A percentile compares a stretch with the other conserved stretches of the same genome.
phyloP scores from a whole-genome alignment of 140 eudicot species.

The Oenanthe javanica region DNA sequence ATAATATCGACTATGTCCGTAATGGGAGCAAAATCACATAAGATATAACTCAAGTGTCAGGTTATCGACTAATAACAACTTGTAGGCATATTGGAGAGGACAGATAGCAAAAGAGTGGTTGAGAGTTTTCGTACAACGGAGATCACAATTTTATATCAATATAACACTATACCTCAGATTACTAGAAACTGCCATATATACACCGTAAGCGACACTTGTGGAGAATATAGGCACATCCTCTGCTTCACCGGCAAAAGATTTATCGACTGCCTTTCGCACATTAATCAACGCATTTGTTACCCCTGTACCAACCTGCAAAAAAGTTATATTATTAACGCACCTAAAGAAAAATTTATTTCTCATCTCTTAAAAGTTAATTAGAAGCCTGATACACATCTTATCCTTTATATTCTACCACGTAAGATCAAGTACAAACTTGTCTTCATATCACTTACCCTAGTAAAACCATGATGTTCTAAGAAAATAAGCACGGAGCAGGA shows the following conservation, averaged over 20 bases:
- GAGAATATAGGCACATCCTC: slow-evolving; percentile 72
- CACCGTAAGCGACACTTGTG: slow-evolving; percentile 89
- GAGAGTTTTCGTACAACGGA: neutral
- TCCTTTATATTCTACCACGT: neutral
- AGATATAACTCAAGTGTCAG: neutral
- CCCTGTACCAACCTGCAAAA: slow-evolving; percentile 78
- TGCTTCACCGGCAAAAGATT: slow-evolving; percentile 72
- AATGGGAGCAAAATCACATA: neutral
- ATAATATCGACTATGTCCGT: neutral
- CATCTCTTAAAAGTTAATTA: neutral
- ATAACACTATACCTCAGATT: slow-evolving; percentile 59
- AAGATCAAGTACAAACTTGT: neutral
- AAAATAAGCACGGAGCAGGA: neutral
- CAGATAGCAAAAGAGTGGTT: neutral
- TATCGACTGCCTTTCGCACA: slow-evolving; percentile 75
- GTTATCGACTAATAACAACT: neutral
- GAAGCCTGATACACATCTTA: neutral
- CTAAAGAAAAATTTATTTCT: neutral
- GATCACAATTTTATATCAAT: neutral
- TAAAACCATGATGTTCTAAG: slow-evolving; percentile 17
- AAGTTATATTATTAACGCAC: neutral
- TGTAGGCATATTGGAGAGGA: neutral
- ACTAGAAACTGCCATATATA: slow-evolving; percentile 93
- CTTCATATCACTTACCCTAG: neutral
- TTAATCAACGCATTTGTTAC: slow-evolving; percentile 64